Evolutionary conservation across 2,329 filamentous ascomycete genomes (phyloP).

Genomic region (Dryadomyces quercivorus): DNA sequence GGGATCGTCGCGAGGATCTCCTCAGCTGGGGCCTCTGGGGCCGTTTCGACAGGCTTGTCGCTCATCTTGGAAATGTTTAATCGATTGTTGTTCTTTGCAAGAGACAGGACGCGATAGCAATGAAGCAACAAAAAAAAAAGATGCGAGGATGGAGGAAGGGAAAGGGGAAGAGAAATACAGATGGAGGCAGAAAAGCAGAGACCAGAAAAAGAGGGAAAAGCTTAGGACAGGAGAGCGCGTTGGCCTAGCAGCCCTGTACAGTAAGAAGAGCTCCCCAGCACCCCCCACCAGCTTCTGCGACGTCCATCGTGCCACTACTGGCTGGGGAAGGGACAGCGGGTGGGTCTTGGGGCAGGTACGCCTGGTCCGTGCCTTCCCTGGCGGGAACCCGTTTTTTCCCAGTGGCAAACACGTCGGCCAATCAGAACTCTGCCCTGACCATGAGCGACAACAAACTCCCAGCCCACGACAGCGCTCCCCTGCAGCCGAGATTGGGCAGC

Average conservation of each 20-base stretch:
- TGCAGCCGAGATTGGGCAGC: too few species aligned
- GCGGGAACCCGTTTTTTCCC: not conserved
- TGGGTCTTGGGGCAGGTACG: not conserved
- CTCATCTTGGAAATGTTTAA: conserved; percentile 6
- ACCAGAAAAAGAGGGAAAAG: not conserved
- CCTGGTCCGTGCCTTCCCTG: conserved; percentile 3
- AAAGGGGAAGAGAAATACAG: not conserved
- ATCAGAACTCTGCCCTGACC: not conserved
- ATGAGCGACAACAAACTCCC: too few species aligned
- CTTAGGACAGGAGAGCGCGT: not conserved
- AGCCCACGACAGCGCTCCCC: too few species aligned
- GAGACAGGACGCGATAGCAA: not conserved
- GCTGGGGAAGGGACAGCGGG: not conserved
- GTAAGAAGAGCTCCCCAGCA: too few species aligned
- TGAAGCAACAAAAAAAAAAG: not conserved
- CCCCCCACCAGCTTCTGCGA: not conserved
- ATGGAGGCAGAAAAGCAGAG: not conserved
- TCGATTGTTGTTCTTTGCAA: not conserved
- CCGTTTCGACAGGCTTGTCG: conserved; percentile 9
- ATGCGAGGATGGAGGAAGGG: not conserved
- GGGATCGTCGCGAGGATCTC: too few species aligned
- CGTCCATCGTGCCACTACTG: not conserved
- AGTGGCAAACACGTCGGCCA: not conserved
- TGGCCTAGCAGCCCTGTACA: not conserved
- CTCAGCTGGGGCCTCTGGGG: conserved; percentile 1